Conservation (phyloP, 2,329 filamentous ascomycete genomes). For the Cordyceps sp. region DNA sequence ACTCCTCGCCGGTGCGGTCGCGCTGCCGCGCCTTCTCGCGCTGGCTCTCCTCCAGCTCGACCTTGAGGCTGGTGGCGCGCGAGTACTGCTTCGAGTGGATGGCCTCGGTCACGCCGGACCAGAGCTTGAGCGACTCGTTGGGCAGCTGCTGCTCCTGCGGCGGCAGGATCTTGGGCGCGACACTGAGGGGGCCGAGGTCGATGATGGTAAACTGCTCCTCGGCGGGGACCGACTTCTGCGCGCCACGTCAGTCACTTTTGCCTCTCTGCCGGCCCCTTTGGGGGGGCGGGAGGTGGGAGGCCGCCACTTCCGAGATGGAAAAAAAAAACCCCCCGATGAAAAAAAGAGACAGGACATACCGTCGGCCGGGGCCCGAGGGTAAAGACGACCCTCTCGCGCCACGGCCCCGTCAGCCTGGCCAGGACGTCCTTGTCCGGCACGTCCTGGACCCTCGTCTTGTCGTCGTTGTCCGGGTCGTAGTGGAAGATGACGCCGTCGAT, state of each 20-base stretch:
- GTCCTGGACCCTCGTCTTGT: conserved; percentile 63
- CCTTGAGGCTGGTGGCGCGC: conserved; percentile 72
- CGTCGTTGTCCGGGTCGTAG: conserved; percentile 77
- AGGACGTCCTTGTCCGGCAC: conserved; percentile 75
- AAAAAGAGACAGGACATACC: conserved; percentile 31
- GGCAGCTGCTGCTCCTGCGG: conserved; percentile 63
- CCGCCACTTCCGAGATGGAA: too few relatives aligned
- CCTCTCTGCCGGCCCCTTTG: too few relatives aligned
- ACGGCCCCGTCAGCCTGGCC: conserved; percentile 66
- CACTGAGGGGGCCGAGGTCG: conserved; percentile 69
- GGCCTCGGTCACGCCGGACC: conserved; percentile 73
- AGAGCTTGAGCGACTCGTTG: conserved; percentile 81
- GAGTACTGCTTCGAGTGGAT: conserved; percentile 71
- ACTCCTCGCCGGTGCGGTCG: conserved; percentile 51
- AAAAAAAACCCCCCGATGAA: too few relatives aligned
- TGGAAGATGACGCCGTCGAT: conserved; percentile 83
- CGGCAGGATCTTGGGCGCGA: conserved; percentile 64
- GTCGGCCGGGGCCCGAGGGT: conserved; percentile 41
- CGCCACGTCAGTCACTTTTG: not conserved
- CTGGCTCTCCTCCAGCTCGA: conserved; percentile 82
- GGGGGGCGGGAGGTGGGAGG: too few relatives aligned
- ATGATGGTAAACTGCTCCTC: conserved; percentile 62
- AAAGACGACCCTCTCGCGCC: conserved; percentile 57
- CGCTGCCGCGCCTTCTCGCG: conserved; percentile 70
- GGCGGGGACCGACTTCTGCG: conserved; percentile 24